phyloP scores from a whole-genome alignment of 352 stramenopile genomes.

The Pythium phragmitis region DNA sequence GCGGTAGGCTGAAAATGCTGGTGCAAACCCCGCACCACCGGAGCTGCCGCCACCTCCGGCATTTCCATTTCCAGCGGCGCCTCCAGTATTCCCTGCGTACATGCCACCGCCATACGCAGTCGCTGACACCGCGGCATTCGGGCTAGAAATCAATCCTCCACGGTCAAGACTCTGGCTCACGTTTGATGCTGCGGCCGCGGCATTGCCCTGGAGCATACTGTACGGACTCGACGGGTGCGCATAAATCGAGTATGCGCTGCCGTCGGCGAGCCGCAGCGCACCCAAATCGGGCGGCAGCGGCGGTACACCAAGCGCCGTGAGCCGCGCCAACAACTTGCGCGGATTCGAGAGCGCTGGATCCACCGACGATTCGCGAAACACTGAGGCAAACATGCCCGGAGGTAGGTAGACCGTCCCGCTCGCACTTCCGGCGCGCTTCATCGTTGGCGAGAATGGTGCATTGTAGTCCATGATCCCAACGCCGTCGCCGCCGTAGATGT shows the following conservation, averaged over 20 bases:
- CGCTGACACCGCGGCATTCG: neutral
- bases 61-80: conserved; percentile 21
- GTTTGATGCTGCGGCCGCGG: neutral
- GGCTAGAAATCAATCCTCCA: conserved; percentile 16
- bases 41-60: conserved; percentile 22
- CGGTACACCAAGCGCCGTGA: conserved; percentile 91
- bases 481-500: conserved; percentile 74
- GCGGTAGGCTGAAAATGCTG: conserved; percentile 54
- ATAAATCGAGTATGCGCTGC: conserved; percentile 78
- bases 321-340: conserved; percentile 85
- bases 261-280: conserved; percentile 65
- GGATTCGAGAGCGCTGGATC: conserved; percentile 79
- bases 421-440: conserved; percentile 39
- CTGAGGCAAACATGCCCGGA: conserved; percentile 13
- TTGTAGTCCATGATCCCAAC: conserved; percentile 59
- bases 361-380: conserved; percentile 59
- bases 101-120: conserved; percentile 11
- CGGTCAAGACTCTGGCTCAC: conserved; percentile 17
- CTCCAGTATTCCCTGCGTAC: conserved; percentile 7
- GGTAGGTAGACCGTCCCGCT: conserved; percentile 24
- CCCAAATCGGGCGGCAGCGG: conserved; percentile 91
- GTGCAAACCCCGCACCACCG: conserved; percentile 29
- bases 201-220: conserved; percentile 32
- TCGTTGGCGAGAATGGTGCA: conserved; percentile 53
- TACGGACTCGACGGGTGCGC: conserved; percentile 68